A percentile compares a stretch with the other conserved stretches of the same genome.
Evolutionary conservation across 805 yeast genomes (phyloP).

Genomic region (Pichia manshurica): DNA sequence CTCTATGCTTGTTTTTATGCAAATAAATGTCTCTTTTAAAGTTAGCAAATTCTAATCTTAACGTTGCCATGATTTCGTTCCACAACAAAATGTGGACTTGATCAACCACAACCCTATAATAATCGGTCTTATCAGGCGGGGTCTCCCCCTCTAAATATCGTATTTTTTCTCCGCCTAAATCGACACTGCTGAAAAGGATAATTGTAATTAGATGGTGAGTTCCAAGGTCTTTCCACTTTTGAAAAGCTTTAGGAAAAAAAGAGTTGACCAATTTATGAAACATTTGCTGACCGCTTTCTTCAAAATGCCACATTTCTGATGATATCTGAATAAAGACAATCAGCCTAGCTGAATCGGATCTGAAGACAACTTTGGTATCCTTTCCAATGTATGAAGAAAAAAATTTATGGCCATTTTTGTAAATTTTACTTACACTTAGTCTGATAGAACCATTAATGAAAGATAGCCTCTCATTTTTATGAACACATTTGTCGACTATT

Average conservation of each 20-base stretch:
- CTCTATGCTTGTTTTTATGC: slow-evolving; percentile 32
- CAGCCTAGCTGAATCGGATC: slow-evolving; percentile 86
- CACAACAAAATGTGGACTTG: slow-evolving; percentile 85
- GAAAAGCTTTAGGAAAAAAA: slow-evolving; percentile 83
- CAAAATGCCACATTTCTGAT: slow-evolving; percentile 97
- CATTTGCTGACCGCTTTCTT: slow-evolving; percentile 91
- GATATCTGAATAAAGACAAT: slow-evolving; percentile 84
- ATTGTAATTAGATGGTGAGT: slow-evolving; percentile 91
- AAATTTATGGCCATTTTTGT: slow-evolving; percentile 58
- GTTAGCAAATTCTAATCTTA: slow-evolving; percentile 77
- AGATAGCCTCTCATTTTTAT: slow-evolving; percentile 56
- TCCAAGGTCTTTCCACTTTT: slow-evolving; percentile 78
- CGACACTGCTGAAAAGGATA: slow-evolving; percentile 80
- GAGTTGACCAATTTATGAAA: slow-evolving; percentile 89
- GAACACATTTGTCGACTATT: slow-evolving; percentile 58
- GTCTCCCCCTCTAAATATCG: slow-evolving; percentile 65
- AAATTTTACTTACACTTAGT: slow-evolving; percentile 57
- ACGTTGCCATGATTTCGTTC: slow-evolving; percentile 85
- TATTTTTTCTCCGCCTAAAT: slow-evolving; percentile 35
- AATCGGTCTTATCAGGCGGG: slow-evolving; percentile 63
- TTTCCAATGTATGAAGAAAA: slow-evolving; percentile 73
- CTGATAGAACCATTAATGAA: slow-evolving; percentile 58
- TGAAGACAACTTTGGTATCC: slow-evolving; percentile 72
- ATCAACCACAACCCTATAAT: slow-evolving; percentile 90
- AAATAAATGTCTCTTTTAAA: slow-evolving; percentile 70